Percentiles rank a stretch among this genome's conserved stretches.
Conservation (phyloP, 2,329 filamentous ascomycete genomes). For the Leptographium galeiforme region DNA sequence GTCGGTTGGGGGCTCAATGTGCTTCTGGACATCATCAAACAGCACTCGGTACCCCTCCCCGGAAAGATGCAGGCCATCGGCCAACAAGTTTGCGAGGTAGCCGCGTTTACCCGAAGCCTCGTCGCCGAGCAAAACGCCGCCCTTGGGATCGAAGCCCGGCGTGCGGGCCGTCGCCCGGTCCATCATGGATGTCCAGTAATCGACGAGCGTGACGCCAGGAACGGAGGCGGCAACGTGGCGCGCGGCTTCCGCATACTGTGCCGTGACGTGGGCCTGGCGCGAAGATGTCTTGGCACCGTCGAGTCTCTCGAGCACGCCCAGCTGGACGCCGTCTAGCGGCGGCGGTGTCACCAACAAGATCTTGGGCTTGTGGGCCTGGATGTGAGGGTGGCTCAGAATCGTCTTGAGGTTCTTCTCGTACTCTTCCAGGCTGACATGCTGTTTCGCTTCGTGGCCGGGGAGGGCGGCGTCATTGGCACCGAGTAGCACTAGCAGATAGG, state of each 20-base stretch:
- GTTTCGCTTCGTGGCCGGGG: slow-evolving; percentile 44
- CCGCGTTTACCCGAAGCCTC: slow-evolving; percentile 35
- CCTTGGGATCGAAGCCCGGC: slow-evolving; percentile 38
- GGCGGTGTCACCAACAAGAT: slow-evolving; percentile 74
- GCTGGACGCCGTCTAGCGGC: slow-evolving; percentile 64
- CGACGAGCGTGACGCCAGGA: slow-evolving; percentile 55
- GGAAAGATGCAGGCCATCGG: slow-evolving; percentile 45
- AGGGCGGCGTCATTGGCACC: slow-evolving; percentile 84
- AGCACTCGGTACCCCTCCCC: slow-evolving; percentile 40
- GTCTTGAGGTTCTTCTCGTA: slow-evolving; percentile 60
- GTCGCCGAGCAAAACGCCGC: slow-evolving; percentile 33
- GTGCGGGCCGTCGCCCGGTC: slow-evolving; percentile 46
- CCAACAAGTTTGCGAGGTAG: slow-evolving; percentile 36
- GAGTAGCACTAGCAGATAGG: slow-evolving; percentile 62
- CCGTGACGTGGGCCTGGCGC: slow-evolving; percentile 33
- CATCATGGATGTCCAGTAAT: slow-evolving; percentile 73
- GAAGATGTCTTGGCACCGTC: slow-evolving; percentile 29
- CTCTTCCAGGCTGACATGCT: slow-evolving; percentile 64
- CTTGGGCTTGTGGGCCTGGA: slow-evolving; percentile 58
- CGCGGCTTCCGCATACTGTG: slow-evolving; percentile 46
- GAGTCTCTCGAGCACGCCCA: slow-evolving; percentile 30
- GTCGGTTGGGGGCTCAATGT: slow-evolving; percentile 27
- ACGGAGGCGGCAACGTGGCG: slow-evolving; percentile 55
- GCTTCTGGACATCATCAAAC: slow-evolving; percentile 31
- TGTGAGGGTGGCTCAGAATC: slow-evolving; percentile 59